Evolutionary conservation across 441 rosid genomes (phyloP), one percentile per base, ranked within the genome.

Genomic region (Arabidopsis lyrata): DNA sequence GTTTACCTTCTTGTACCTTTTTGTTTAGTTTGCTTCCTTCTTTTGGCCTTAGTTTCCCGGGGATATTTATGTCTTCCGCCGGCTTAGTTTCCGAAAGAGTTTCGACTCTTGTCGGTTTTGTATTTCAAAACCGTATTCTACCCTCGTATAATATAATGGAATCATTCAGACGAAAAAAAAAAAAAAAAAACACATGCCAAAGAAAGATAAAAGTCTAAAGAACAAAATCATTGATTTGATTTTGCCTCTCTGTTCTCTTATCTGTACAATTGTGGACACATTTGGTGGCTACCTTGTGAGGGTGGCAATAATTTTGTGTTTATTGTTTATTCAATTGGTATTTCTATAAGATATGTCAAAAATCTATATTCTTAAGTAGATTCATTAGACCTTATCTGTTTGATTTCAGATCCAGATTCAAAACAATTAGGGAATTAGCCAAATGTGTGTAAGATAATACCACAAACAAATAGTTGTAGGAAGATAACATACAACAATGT

Each of bases 271-370:
- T 60, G 48, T 31, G 58, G 45, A 41, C 6, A 61, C 12, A 22
- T 12, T 65, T 4, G 55, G 24, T 76, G 72, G 67, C 71, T 55
- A 20, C 61, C 60, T 56, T 70, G 75, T 76, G 75, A 35, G 32
- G 27, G 12, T 75, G 68, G 54, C 58, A 63, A 63, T 70, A 10
- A 56, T 76, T 36, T 52, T 9, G 14, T 32, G 5, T 47, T 47
- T 45, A 16, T 44, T 13, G 2, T 44, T 44, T 44, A 44, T n/a
- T 45, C 49, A 45, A 3, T 15, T 45, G 0, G 0, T 4, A 44
- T 44, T 2, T 15, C 22, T 15, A 15, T 44, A n/a, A 5, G 15
- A 44, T 44, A n/a, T 45, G 50, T 15, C 7, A 15, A 15, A 15
- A 15, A 1, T 4, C 2, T 14, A 13, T 1, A 6, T 5, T 29